Conservation (phyloP, 495 filamentous ascomycete genomes). For the Mytilinidion resinicola region DNA sequence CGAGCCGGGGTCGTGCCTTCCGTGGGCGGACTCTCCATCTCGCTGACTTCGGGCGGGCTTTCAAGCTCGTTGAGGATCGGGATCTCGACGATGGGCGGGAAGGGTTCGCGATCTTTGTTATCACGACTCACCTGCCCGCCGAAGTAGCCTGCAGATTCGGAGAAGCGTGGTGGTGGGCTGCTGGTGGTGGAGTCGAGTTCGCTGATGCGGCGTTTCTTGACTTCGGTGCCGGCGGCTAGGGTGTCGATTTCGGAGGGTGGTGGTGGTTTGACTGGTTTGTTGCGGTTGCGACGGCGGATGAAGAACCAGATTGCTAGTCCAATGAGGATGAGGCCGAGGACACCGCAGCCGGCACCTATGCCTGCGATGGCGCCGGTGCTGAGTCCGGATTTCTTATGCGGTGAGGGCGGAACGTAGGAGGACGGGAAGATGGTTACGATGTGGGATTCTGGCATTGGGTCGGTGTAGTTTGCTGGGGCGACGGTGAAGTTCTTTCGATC, state of each 20-base stretch:
- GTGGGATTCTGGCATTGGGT: constrained; percentile 6
- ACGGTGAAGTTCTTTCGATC: constrained; percentile 31
- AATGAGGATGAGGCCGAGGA: constrained; percentile 3
- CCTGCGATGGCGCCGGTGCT: constrained; percentile 21
- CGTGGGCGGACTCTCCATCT: constrained; percentile 9
- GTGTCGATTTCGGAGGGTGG: constrained; percentile 15
- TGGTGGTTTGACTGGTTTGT: background rate
- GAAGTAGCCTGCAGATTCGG: constrained; percentile 12
- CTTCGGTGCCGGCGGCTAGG: constrained; percentile 10
- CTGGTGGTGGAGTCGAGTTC: constrained; percentile 20
- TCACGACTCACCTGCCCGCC: background rate
- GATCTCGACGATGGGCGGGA: constrained; percentile 13
- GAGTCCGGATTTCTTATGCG: background rate
- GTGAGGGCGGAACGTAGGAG: background rate
- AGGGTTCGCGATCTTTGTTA: constrained; percentile 13
- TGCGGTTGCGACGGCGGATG: constrained; percentile 4
- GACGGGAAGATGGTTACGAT: constrained; percentile 13
- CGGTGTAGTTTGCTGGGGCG: constrained; percentile 16
- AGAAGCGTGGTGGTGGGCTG: constrained; percentile 1
- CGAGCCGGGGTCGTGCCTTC: constrained; percentile 6
- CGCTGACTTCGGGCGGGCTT: constrained; percentile 6
- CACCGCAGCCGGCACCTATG: constrained; percentile 26
- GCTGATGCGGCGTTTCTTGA: constrained; percentile 16
- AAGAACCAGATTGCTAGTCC: constrained; percentile 16
- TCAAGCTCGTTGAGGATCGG: constrained; percentile 14